Evolutionary conservation across 768 basidiomycete genomes (phyloP).

Genomic region (Macrolepiota fuliginosa): DNA sequence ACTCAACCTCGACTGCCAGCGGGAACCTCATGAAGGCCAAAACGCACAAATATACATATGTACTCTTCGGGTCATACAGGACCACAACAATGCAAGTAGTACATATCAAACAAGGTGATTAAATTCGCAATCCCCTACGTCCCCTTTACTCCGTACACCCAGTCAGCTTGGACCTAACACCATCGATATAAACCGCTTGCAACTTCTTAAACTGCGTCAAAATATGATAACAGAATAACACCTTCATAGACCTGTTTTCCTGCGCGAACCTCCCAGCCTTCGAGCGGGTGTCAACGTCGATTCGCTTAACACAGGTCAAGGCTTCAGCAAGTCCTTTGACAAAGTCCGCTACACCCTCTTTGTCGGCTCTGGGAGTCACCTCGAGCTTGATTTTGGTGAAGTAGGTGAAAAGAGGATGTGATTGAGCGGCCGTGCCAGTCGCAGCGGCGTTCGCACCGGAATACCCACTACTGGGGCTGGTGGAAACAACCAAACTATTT

Average conservation of each 20-base stretch:
- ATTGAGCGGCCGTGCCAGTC: not conserved
- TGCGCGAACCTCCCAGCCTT: not conserved
- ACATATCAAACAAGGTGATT: too few species aligned
- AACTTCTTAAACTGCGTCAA: not conserved
- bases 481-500: not conserved
- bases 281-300: slow-evolving; percentile 1
- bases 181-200: slow-evolving; percentile 1
- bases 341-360: not conserved
- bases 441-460: not conserved
- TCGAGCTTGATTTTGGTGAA: slow-evolving; percentile 10
- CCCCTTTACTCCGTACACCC: not conserved
- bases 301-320: not conserved
- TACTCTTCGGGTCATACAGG: too few species aligned
- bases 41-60: not conserved
- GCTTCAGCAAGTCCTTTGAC: slow-evolving; percentile 2
- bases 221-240: not conserved
- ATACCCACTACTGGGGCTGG: not conserved
- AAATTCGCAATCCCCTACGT: too few species aligned
- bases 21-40: not conserved
- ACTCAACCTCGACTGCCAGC: too few species aligned
- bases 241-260: not conserved
- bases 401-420: not conserved
- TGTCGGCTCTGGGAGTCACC: slow-evolving; percentile 2
- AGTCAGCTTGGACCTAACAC: not conserved
- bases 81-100: too few species aligned